Base-by-base conservation (phyloP, 306 rosid genomes). In the Herpetospermum pedunculosum region DNA sequence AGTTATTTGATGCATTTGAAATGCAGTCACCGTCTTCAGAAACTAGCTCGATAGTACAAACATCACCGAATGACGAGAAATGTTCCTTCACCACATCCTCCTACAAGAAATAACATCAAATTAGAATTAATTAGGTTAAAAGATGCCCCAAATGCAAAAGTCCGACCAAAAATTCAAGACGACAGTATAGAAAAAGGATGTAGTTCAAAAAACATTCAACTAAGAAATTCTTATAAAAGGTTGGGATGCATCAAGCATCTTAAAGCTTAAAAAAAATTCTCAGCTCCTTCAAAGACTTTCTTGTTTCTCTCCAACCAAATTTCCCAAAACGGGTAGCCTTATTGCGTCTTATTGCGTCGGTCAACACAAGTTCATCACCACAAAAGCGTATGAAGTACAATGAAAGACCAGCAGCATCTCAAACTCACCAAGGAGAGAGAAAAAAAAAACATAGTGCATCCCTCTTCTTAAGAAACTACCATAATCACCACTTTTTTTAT, bases 51-150 rank as follows among this genome's bases (percentile, higher is more conserved):
- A 85, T 75, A 2, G 83, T 25, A 16, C 90, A 83, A 23, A 68
- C 54, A 59, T 92, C 96, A 8, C 93, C 97, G 9, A 77, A 86
- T 12, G 85, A 87, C 46, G 70, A 88, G 74, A 92, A 90, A 82
- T 92, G 98, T 72, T 88, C 91, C 85, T 85, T 90, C 83, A 92
- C 73, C 43, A 72, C 83, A 80, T 78, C 83, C 85, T 80, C 93
- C 98, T 92, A 63, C 46, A 70, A 26, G 4, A 29, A 19, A 70
- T 16, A 46, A 28, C 41, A 70, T 68, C 23, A 43, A 43, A 41
- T 23, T 43, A 68, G 53, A 26, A 41, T 68, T 29, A 26, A 41
- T 68, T 29, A 70, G 58, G 11, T 16, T 8, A 3, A 7, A 52
- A 26, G 21, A 47, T 44, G 25, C 3, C 9, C 29, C 14, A 46